phyloP scores from a whole-genome alignment of 2,329 filamentous ascomycete genomes.

The Trichoderma citrinoviride region DNA sequence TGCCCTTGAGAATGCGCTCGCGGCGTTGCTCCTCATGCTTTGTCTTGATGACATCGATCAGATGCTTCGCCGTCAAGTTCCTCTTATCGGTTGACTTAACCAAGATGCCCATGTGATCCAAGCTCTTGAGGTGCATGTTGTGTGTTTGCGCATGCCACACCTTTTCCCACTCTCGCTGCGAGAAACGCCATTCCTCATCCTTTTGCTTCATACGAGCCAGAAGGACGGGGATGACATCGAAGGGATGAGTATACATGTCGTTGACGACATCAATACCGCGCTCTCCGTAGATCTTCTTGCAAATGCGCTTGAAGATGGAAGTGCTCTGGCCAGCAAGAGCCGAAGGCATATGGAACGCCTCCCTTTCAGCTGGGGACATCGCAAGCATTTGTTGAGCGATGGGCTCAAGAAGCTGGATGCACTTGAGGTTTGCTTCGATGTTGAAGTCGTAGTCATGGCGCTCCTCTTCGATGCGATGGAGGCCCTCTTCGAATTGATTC shows the following conservation, averaged over 20 bases:
- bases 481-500: conserved; percentile 89
- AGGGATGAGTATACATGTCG: conserved; percentile 80
- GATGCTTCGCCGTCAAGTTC: conserved; percentile 82
- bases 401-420: conserved; percentile 92
- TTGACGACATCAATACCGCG: conserved; percentile 81
- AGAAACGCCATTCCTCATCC: conserved; percentile 95
- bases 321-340: conserved; percentile 90
- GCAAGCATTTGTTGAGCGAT: conserved; percentile 87
- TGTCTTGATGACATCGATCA: conserved; percentile 86
- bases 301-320: conserved; percentile 93
- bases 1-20: conserved; percentile 60
- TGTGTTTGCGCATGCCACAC: conserved; percentile 97
- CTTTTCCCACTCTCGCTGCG: conserved; percentile 97
- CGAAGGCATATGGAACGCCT: conserved; percentile 72
- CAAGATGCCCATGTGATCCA: conserved; percentile 93
- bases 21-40: conserved; percentile 89
- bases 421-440: conserved; percentile 91
- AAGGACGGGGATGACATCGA: conserved; percentile 83
- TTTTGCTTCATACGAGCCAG: conserved; percentile 90
- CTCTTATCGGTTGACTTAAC: conserved; percentile 89
- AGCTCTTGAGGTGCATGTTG: conserved; percentile 89
- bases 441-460: conserved; percentile 98
- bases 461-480: conserved; percentile 96
- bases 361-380: conserved; percentile 70
- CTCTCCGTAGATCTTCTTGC: conserved; percentile 97